Base-by-base conservation (phyloP, 768 basidiomycete species). In the Boletus tylopilopsis region DNA sequence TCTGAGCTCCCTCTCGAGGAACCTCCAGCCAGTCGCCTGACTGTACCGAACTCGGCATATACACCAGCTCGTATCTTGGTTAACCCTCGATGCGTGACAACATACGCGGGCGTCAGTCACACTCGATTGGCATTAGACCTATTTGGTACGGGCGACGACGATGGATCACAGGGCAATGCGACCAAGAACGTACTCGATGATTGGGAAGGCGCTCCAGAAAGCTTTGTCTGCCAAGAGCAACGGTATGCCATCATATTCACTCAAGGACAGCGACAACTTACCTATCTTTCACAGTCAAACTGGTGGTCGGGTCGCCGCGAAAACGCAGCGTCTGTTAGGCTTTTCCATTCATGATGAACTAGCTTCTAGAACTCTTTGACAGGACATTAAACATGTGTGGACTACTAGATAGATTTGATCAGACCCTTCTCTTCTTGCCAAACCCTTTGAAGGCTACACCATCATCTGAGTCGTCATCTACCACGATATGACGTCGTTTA, bases 141-240 rank as follows among this genome's bases (percentile, higher is more conserved):
- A 58, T 98, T 97, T 60, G 95, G 94, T 0, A 71, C 74, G 10
- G 77, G 81, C 34, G 79, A 82, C n/a, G 84, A 83, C 21, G 84
- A 90, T 41, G 76, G 74, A 35, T 56, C 71, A 15, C 70, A 74
- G 23, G 78, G 77, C 39, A 68, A 68, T 18, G 40, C 56, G 3
- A 67, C 67, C 22, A 92, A 87, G 67, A 95, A 97, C 68, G 78
- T 90, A 0, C 68, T 98, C 45, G 90, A 94, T 39, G 92, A 96
- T 63, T 98, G 94, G 94, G 87, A 92, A 47, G 90, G 91, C 23
- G 92, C 96, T 6, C 96, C 96, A 0, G 94, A 97, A 65, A 92
- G 88, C 55, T 99, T 96, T 69, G 94, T 97, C 6, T 99, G 96
- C 63, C 96, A 98, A 71, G 96, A 99, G 68, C 90, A 92, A 67